Evolutionary conservation across 2,329 filamentous ascomycete species (phyloP), one percentile per base, ranked within the genome.

Genomic region (Epichloe bromicola): DNA sequence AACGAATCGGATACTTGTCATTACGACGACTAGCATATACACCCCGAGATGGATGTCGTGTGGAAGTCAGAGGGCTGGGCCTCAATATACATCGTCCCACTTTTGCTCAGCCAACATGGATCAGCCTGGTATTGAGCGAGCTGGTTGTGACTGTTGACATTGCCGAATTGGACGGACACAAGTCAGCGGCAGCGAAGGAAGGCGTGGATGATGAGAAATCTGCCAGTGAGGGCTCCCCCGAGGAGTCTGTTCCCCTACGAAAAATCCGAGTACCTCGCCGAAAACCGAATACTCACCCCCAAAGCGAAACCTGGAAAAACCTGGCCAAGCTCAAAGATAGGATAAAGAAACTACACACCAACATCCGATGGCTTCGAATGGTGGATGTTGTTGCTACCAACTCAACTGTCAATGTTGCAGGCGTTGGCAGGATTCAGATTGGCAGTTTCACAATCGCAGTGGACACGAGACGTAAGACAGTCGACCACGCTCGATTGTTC

Each of bases 51-150:
- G 93, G 93, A 59, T 73, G 95, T 61, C 85, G 85, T 61, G 81
- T 98, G 66, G 88, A 95, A 66, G 83, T 98, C 51, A 83, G 93
- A 48, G 88, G 90, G 48, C 75, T 98, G 49, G 89, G 93, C 43
- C 75, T 98, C 60, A 85, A 87, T 52, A 69, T 97, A 56, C 93
- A 98, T 69, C 83, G 90, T 4, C 93, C 93, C 12, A 97, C 93
- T 5, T 97, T 98, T 68, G 88, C 91, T 45, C 89, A 97, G 66
- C 93, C 93, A 43, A 97, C 94, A 55, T 97, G 91, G 89, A 73
- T 95, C 60, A 97, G 90, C 65, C 75, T 98, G 48, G 86, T 93
- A 8, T 70, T 98, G 53, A 87, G 82, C 60, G 93, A 96, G 63
- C 73, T 96, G 47, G 86, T 83, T 47, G 76, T 98, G 48, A 94